Evolutionary conservation across 2,329 filamentous ascomycete species (phyloP).

Genomic region (Teratosphaeria epicoccoides): DNA sequence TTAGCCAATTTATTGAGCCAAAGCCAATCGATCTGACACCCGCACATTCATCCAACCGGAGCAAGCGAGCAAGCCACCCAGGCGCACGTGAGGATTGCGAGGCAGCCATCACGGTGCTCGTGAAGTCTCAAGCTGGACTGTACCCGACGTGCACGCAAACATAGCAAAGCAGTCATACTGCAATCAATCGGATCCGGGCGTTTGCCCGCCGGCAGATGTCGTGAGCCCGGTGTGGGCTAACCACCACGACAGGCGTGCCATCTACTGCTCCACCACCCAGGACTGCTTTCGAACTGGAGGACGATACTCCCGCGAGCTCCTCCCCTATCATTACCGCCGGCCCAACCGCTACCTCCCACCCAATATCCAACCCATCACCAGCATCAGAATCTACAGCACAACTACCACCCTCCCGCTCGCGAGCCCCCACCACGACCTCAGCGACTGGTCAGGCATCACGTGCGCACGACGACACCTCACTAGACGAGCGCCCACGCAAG

Average conservation of each 20-base stretch:
- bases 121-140: not conserved
- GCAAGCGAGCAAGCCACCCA: not conserved
- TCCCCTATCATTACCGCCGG: slow-evolving; percentile 24
- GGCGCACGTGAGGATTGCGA: not conserved
- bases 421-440: slow-evolving; percentile 4
- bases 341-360: slow-evolving; percentile 17
- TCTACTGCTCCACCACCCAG: slow-evolving; percentile 7
- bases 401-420: slow-evolving; percentile 6
- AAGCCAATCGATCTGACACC: not conserved
- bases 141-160: not conserved
- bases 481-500: slow-evolving; percentile 17
- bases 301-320: slow-evolving; percentile 12
- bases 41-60: not conserved
- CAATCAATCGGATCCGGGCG: not conserved
- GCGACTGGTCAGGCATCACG: slow-evolving; percentile 13
- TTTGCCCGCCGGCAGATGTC: slow-evolving; percentile 5
- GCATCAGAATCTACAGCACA: slow-evolving; percentile 25
- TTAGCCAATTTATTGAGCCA: not conserved
- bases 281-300: slow-evolving; percentile 23
- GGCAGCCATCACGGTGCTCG: not conserved
- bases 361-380: slow-evolving; percentile 12
- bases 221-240: slow-evolving; percentile 3
- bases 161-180: not conserved
- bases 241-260: slow-evolving; percentile 1
- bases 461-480: not conserved